Base-by-base conservation (phyloP, 2,329 filamentous ascomycete species). In the Beauveria australis region DNA sequence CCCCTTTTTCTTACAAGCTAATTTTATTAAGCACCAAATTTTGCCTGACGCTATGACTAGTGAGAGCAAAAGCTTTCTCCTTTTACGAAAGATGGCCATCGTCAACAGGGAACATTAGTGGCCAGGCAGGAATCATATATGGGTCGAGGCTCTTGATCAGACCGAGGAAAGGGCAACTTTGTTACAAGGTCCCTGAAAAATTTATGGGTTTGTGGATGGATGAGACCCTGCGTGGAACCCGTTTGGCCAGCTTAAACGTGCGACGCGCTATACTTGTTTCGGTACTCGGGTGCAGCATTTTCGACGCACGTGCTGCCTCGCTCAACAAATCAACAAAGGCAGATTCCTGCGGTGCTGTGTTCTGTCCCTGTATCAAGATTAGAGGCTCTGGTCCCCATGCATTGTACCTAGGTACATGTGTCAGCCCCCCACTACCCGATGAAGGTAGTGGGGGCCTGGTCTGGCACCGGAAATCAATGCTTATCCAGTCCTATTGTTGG, bases 21-120 rank as follows among this genome's bases (percentile, higher is more conserved):
- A 56, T 56, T 47, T 56, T 28, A 56, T 56, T 28, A 56, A 28
- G 28, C 26, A 28, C 53, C 19, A 33, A 55, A 55, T 28, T 52
- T 43, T 22, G 56, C 30, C 28, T 16, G n/a, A n/a, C 56, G 47
- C 55, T 51, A 51, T 59, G 56, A 59, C 56, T 43, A 46, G 48
- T 40, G 7, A 14, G 47, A 22, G 16, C 33, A 49, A 28, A 41
- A 24, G 5, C 41, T 12, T 24, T 24, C 37, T 41, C 22, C 51
- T 9, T n/a, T 24, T 19, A 37, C 8, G 33, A 24, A 14, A 43
- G n/a, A 40, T 48, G 5, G 19, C 19, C 30, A 49, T 49, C 30
- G n/a, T 14, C 5, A 10, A 3, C 53, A 56, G 28, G 53, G 43
- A 8, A 12, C 12, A 2, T 57, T 3, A 57, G 19, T 57, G 54